These are phyloP conservation scores for Alternaria ventricosa DNA, from an alignment of 2,329 filamentous ascomycete genomes.

Conservation along the genomic window DNA sequence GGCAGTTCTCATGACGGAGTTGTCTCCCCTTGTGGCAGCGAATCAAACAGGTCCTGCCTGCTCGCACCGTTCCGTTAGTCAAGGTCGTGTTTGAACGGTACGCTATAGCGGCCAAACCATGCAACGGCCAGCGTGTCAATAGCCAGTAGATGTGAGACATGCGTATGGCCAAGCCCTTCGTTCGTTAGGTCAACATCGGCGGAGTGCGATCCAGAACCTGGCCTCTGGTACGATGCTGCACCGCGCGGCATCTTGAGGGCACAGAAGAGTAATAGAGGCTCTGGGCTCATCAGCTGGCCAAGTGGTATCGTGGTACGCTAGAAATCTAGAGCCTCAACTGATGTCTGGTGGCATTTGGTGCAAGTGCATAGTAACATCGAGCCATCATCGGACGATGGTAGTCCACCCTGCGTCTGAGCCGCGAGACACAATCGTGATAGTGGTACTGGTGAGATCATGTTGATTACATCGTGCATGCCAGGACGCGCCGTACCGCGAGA, in stretches of 20 bases:
- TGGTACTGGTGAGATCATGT: background rate
- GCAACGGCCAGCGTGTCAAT: background rate
- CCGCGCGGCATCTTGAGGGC: background rate
- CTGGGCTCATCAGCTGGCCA: slow-evolving; percentile 1
- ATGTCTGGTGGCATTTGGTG: background rate
- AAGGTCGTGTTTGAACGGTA: background rate
- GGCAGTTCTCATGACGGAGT: slow-evolving; percentile 2
- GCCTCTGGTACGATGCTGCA: background rate
- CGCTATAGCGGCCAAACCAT: slow-evolving; percentile 1
- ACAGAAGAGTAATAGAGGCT: background rate
- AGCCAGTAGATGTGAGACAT: background rate
- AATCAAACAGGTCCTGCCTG: background rate
- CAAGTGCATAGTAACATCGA: background rate
- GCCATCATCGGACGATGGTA: background rate
- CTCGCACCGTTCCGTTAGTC: slow-evolving; percentile 10
- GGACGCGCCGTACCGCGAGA: background rate
- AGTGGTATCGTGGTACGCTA: slow-evolving; percentile 3
- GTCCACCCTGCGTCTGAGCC: background rate
- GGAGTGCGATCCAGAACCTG: background rate
- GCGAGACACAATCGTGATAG: background rate
- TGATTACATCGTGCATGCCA: background rate
- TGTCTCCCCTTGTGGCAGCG: background rate
- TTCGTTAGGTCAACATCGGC: background rate
- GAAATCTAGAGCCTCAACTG: slow-evolving; percentile 1
- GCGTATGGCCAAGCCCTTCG: background rate